Evolutionary conservation across 176 grass and related monocot species (phyloP).

Genomic region (Carex myosuroides): DNA sequence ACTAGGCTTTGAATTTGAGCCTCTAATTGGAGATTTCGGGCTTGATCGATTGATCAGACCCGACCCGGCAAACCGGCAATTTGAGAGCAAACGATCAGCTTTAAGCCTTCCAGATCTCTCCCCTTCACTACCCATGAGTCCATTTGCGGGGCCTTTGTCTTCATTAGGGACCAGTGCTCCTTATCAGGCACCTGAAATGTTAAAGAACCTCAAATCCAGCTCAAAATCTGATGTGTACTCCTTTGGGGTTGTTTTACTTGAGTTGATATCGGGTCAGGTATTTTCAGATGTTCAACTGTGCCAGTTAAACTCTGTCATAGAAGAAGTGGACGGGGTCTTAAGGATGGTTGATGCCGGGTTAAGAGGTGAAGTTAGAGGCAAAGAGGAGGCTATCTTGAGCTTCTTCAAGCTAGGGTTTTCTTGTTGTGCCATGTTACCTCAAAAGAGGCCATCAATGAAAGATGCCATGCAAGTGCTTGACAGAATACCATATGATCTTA

Average conservation of each 20-base stretch:
- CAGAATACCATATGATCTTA: slow-evolving; percentile 42
- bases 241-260: slow-evolving; percentile 65
- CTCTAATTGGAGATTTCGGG: slow-evolving; percentile 66
- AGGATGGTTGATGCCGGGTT: slow-evolving; percentile 42
- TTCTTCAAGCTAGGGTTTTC: slow-evolving; percentile 62
- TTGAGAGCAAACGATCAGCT: slow-evolving; percentile 57
- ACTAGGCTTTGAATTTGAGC: slow-evolving; percentile 58
- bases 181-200: slow-evolving; percentile 58
- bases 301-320: slow-evolving; percentile 38
- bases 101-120: slow-evolving; percentile 51
- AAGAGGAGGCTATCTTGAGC: slow-evolving; percentile 49
- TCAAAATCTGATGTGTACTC: slow-evolving; percentile 77
- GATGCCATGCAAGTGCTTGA: slow-evolving; percentile 58
- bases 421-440: slow-evolving; percentile 52
- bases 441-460: slow-evolving; percentile 62
- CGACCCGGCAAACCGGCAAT: slow-evolving; percentile 15
- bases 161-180: slow-evolving; percentile 21
- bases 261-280: slow-evolving; percentile 67
- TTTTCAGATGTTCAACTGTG: slow-evolving; percentile 59
- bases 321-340: slow-evolving; percentile 24
- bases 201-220: slow-evolving; percentile 39
- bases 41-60: slow-evolving; percentile 40
- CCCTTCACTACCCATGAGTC: slow-evolving; percentile 30
- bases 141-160: slow-evolving; percentile 6
- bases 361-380: slow-evolving; percentile 45